A percentile compares a stretch with the other conserved stretches of the same genome.
Conservation (phyloP, 768 basidiomycete species). For the Naganishia vaughanmartiniae region DNA sequence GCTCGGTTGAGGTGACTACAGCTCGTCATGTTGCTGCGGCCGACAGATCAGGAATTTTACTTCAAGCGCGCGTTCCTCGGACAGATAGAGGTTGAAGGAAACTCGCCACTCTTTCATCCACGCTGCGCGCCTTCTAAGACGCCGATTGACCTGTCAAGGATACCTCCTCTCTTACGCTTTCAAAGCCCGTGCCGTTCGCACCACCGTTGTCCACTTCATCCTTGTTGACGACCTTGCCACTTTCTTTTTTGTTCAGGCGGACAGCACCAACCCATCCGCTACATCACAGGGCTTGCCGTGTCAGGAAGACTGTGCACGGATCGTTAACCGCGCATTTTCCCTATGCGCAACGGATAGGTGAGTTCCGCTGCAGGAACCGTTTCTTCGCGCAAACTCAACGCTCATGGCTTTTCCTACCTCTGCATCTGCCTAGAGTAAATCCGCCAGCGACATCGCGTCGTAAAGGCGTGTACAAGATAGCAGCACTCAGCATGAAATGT, state of each 20-base stretch:
- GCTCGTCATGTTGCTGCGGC: no score
- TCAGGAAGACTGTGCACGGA: constrained; percentile 82
- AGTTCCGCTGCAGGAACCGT: constrained; percentile 28
- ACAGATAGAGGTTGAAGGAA: no score
- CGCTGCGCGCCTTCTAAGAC: no score
- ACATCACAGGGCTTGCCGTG: constrained; percentile 56
- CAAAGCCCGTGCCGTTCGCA: background rate
- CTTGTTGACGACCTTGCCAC: constrained; percentile 8
- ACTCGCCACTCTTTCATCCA: no score
- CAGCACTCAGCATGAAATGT: constrained; percentile 82
- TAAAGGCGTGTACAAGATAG: constrained; percentile 95
- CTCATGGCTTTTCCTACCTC: constrained; percentile 48
- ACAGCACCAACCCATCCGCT: constrained; percentile 33
- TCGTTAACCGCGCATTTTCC: constrained; percentile 84
- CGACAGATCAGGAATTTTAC: no score
- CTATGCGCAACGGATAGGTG: constrained; percentile 81
- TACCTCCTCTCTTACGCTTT: no score
- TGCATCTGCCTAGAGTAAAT: constrained; percentile 3
- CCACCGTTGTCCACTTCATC: constrained; percentile 25
- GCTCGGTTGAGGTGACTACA: no score
- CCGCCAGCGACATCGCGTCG: constrained; percentile 62
- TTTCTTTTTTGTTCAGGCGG: background rate
- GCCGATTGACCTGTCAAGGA: no score
- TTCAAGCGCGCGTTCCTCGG: no score
- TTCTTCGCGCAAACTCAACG: no score